These are phyloP conservation scores for Phytopythium litorale DNA, from an alignment of 352 stramenopile genomes.

Conservation along the genomic window DNA sequence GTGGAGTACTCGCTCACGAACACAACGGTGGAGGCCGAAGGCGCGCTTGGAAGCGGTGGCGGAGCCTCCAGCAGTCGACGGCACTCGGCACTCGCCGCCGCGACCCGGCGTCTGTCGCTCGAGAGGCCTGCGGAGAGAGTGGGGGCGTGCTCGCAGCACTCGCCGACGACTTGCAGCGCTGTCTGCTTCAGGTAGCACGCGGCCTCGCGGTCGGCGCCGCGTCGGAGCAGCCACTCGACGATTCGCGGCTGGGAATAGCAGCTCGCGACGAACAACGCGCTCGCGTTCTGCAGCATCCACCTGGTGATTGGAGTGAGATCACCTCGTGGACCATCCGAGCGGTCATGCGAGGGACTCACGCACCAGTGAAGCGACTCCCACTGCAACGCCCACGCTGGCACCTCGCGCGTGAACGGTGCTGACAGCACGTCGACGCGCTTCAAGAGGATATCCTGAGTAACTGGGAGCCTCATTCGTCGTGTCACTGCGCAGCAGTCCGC, in stretches of 20 bases:
- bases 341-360: neutral
- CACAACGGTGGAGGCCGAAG: slow-evolving; percentile 15
- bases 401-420: slow-evolving; percentile 42
- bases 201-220: slow-evolving; percentile 47
- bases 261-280: slow-evolving; percentile 59
- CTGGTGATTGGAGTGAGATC: slow-evolving; percentile 9
- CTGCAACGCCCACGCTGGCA: slow-evolving; percentile 56
- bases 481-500: neutral
- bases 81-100: slow-evolving; percentile 36
- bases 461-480: slow-evolving; percentile 12
- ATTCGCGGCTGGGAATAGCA: slow-evolving; percentile 49
- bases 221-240: slow-evolving; percentile 50
- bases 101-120: slow-evolving; percentile 3
- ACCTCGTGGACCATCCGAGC: neutral
- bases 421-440: slow-evolving; percentile 50
- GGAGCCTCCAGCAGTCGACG: slow-evolving; percentile 30
- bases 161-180: slow-evolving; percentile 43
- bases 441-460: slow-evolving; percentile 26
- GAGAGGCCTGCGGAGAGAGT: neutral
- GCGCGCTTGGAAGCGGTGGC: slow-evolving; percentile 23
- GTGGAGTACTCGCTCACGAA: slow-evolving; percentile 38
- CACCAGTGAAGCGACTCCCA: slow-evolving; percentile 70
- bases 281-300: slow-evolving; percentile 67
- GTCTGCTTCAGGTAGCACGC: slow-evolving; percentile 53
- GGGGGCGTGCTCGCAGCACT: slow-evolving; percentile 40